Evolutionary conservation across 176 grass and related monocot species (phyloP).

Genomic region (Paspalum vaginatum): DNA sequence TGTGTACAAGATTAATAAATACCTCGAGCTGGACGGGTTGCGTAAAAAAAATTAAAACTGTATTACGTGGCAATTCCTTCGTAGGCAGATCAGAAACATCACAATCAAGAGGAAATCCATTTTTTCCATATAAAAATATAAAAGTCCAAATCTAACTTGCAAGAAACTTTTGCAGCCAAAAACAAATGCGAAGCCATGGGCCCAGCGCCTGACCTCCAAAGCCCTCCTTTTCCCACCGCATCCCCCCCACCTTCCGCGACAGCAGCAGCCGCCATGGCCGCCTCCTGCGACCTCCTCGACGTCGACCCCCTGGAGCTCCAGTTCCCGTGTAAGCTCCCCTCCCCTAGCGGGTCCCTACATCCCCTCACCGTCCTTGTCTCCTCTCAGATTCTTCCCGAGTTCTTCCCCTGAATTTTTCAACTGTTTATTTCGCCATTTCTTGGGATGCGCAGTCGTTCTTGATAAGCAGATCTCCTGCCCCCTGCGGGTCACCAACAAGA

Average conservation of each 20-base stretch:
- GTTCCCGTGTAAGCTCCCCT: slow-evolving; percentile 59
- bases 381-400: neutral
- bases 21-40: neutral
- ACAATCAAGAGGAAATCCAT: neutral
- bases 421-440: slow-evolving; percentile 29
- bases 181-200: neutral
- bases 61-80: neutral
- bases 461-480: slow-evolving; percentile 74
- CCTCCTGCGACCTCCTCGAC: slow-evolving; percentile 58
- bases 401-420: slow-evolving; percentile 12
- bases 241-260: slow-evolving; percentile 1
- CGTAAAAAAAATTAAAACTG: neutral
- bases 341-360: neutral
- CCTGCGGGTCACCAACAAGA: slow-evolving; percentile 62
- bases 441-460: slow-evolving; percentile 53
- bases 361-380: neutral
- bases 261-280: slow-evolving; percentile 52
- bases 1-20: too few species aligned
- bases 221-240: slow-evolving; percentile 32
- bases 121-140: neutral
- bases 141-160: neutral
- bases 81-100: slow-evolving; percentile 1
- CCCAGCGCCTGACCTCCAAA: slow-evolving; percentile 33
- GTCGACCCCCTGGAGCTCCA: slow-evolving; percentile 64
- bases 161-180: slow-evolving; percentile 21